These are phyloP conservation scores for Penicillium fimorum DNA, from an alignment of 495 filamentous ascomycete genomes.

Conservation along the genomic window DNA sequence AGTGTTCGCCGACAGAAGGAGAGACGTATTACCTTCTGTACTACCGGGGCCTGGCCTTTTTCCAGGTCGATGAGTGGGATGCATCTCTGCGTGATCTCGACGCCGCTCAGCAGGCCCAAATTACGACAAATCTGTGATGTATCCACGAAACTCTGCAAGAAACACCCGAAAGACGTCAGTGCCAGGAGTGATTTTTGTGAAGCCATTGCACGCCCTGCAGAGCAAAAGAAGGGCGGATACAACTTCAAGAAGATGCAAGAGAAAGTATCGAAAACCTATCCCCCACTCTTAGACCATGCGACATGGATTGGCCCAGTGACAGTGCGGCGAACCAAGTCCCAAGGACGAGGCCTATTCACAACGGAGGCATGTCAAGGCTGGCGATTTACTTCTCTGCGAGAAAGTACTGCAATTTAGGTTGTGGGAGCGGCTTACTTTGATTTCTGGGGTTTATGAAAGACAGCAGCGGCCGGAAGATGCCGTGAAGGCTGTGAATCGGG, in stretches of 20 bases:
- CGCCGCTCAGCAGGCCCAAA: slow-evolving; percentile 6
- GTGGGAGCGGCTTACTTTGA: slow-evolving; percentile 23
- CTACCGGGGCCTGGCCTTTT: slow-evolving; percentile 44
- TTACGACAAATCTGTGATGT: slow-evolving; percentile 34
- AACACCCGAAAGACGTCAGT: slow-evolving; percentile 27
- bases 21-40: slow-evolving; percentile 22
- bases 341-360: slow-evolving; percentile 49
- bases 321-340: slow-evolving; percentile 17
- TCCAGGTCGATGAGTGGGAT: slow-evolving; percentile 44
- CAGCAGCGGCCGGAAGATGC: not conserved
- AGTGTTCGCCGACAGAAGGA: slow-evolving; percentile 12
- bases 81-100: slow-evolving; percentile 40
- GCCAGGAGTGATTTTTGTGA: slow-evolving; percentile 8
- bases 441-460: slow-evolving; percentile 14
- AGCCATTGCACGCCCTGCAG: slow-evolving; percentile 15
- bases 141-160: slow-evolving; percentile 19
- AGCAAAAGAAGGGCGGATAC: slow-evolving; percentile 34
- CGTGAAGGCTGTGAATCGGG: slow-evolving; percentile 21
- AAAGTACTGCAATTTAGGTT: slow-evolving; percentile 41
- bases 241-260: slow-evolving; percentile 39
- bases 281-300: slow-evolving; percentile 44
- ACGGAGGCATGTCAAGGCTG: slow-evolving; percentile 46
- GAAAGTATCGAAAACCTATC: slow-evolving; percentile 28
- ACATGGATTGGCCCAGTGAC: slow-evolving; percentile 37
- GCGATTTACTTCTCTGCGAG: slow-evolving; percentile 54